Evolutionary conservation across 1,284 basidiomycete genomes (phyloP).

Genomic region (Ceratobasidium papillatum): DNA sequence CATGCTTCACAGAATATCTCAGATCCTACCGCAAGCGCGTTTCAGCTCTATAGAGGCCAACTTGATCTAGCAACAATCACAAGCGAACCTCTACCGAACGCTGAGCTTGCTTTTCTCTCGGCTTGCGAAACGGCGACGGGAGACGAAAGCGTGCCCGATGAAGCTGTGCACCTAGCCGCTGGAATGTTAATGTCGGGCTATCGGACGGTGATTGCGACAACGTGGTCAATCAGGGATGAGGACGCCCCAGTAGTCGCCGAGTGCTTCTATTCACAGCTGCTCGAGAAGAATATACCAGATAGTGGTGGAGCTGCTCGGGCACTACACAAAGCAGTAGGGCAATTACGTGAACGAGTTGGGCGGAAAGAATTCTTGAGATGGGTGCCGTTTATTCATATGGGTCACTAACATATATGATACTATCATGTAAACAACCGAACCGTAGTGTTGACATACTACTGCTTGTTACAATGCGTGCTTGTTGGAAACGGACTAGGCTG

Average conservation of each 20-base stretch:
- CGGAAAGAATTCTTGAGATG: background rate
- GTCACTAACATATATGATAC: too few relatives aligned
- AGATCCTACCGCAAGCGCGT: constrained; percentile 4
- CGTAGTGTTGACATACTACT: too few relatives aligned
- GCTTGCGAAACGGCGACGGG: constrained; percentile 19
- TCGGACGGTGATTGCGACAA: constrained; percentile 21
- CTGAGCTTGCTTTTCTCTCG: constrained; percentile 16
- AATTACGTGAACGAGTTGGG: background rate
- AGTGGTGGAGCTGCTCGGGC: background rate
- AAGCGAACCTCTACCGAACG: background rate
- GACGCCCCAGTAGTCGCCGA: constrained; percentile 26
- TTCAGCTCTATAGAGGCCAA: constrained; percentile 1
- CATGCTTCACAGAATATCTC: constrained; percentile 23
- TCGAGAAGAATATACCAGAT: background rate
- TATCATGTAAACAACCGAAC: too few relatives aligned
- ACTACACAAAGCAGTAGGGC: background rate
- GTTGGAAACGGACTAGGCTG: too few relatives aligned
- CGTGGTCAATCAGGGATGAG: constrained; percentile 22
- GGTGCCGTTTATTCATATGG: constrained; percentile 3
- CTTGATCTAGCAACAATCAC: background rate
- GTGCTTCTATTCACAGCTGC: background rate
- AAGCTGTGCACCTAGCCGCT: constrained; percentile 14
- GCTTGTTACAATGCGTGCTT: too few relatives aligned
- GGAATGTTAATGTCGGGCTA: constrained; percentile 19
- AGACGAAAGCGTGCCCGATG: background rate